Base-by-base conservation (phyloP, 768 basidiomycete species). In the Mycena metata region DNA sequence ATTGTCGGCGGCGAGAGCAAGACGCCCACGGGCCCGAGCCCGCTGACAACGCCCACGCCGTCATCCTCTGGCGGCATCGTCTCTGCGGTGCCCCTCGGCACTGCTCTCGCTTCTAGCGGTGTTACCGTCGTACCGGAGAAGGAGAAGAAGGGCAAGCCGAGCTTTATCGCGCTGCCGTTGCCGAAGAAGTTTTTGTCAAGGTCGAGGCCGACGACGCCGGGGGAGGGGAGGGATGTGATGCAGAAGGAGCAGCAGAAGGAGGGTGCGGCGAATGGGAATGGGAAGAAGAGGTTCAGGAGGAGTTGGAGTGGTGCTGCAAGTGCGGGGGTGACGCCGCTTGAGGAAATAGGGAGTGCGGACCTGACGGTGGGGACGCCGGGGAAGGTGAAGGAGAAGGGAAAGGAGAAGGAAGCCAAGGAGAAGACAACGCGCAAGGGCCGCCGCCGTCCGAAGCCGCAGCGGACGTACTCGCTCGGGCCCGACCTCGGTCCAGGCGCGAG, bases 381-480 rank as follows among this genome's bases (percentile, higher is more conserved):
- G 12, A 39, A 56, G 23, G 23, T 5, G 43, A 54, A 39, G 33
- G 30, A 35, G 35, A 54, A 62, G 59, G 60, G n/a, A 49, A 69
- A 56, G 45, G 46, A 30, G 59, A 77, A 76, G 66, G 64, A 50
- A n/a, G 73, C 68, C 63, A 72, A 75, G 36, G 56, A 77, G 75
- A 42, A 66, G n/a, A n/a, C n/a, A 59, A 41, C 56, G 62, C 42
- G 52, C 30, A 66, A 64, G 60, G 55, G 33, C 2, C 39, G 66
- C 33, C 30, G 43, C 1, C 55, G 71, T 60, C 73, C 56, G 85
- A 84, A 78, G 76, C 84, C 82, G 23, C 91, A 83, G 64, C 70
- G 70, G 41, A 23, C 70, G 9, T 72, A 58, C 30, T 72, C 70
- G 39, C 70, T 72, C 16, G 70, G 70, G 2, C 8, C 64, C 15